Conservation (phyloP, 345 rosid genomes). For the Isatis tinctoria region DNA sequence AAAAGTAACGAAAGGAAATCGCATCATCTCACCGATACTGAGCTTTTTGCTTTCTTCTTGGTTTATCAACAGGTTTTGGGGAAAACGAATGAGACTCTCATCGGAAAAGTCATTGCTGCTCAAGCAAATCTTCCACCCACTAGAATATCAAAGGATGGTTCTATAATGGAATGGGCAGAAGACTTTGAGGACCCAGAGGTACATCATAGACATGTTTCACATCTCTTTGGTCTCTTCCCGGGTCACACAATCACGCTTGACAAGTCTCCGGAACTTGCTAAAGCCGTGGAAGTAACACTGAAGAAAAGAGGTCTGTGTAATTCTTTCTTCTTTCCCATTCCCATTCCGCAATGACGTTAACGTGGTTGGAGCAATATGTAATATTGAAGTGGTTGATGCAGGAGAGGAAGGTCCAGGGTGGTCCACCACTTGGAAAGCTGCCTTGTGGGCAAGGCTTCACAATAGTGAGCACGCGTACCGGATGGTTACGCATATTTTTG, state of each 20-base stretch:
- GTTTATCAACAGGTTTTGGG: constrained; percentile 54
- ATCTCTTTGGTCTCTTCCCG: constrained; percentile 88
- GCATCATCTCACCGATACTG: not conserved
- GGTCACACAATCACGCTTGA: constrained; percentile 77
- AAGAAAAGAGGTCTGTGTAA: constrained; percentile 63
- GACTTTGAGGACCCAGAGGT: constrained; percentile 83
- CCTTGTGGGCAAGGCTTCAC: constrained; percentile 83
- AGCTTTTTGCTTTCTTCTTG: not conserved
- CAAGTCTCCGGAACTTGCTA: constrained; percentile 64
- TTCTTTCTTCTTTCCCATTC: not conserved
- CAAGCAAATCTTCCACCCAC: constrained; percentile 67
- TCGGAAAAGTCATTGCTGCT: constrained; percentile 52
- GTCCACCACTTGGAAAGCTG: constrained; percentile 89
- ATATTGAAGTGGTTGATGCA: constrained; percentile 25
- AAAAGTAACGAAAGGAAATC: not conserved
- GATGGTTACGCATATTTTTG: constrained; percentile 69
- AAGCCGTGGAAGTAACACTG: constrained; percentile 69
- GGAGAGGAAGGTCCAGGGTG: constrained; percentile 98
- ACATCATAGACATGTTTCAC: constrained; percentile 84
- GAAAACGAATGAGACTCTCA: constrained; percentile 45
- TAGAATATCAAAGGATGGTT: constrained; percentile 67
- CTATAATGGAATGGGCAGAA: constrained; percentile 96
- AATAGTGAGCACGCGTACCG: constrained; percentile 66
- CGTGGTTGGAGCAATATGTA: not conserved
- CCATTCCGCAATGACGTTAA: not conserved